These are phyloP conservation scores for Xylariaceae sp. DNA, from an alignment of 2,329 filamentous ascomycete species.

Conservation along the genomic window DNA sequence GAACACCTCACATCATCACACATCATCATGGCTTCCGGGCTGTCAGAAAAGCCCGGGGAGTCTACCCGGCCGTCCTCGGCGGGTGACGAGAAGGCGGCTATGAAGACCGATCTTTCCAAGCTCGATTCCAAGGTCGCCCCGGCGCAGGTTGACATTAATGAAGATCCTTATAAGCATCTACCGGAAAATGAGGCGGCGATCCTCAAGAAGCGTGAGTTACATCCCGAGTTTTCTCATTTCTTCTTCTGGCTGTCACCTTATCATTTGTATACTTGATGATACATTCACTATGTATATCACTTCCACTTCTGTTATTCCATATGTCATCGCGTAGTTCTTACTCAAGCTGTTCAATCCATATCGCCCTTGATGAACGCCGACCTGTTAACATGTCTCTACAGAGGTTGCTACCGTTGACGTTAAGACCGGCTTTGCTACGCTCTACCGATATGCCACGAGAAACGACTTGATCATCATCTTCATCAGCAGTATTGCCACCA, in stretches of 20 bases:
- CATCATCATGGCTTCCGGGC: conserved; percentile 24
- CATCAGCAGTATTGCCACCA: conserved; percentile 58
- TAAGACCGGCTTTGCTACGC: conserved; percentile 57
- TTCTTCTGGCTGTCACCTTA: neutral
- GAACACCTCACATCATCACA: neutral
- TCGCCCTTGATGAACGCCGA: neutral
- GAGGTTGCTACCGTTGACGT: conserved; percentile 60
- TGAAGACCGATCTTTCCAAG: conserved; percentile 33
- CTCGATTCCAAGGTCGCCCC: conserved; percentile 40
- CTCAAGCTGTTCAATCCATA: neutral
- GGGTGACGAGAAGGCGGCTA: conserved; percentile 19
- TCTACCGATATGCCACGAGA: conserved; percentile 66
- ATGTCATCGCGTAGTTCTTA: neutral
- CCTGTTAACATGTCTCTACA: conserved; percentile 7
- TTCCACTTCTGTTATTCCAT: neutral
- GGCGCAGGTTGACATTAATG: conserved; percentile 38
- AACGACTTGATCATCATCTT: conserved; percentile 60
- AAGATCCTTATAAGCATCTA: conserved; percentile 57
- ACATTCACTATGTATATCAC: neutral
- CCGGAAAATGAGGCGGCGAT: conserved; percentile 61
- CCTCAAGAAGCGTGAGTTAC: conserved; percentile 47
- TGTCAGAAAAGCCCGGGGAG: conserved; percentile 30
- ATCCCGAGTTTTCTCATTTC: neutral
- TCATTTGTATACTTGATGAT: neutral
- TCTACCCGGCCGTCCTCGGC: conserved; percentile 12